Percentiles rank a stretch among this genome's conserved stretches.
phyloP scores from a whole-genome alignment of 2,329 filamentous ascomycete species.

The Epichloe baconii region DNA sequence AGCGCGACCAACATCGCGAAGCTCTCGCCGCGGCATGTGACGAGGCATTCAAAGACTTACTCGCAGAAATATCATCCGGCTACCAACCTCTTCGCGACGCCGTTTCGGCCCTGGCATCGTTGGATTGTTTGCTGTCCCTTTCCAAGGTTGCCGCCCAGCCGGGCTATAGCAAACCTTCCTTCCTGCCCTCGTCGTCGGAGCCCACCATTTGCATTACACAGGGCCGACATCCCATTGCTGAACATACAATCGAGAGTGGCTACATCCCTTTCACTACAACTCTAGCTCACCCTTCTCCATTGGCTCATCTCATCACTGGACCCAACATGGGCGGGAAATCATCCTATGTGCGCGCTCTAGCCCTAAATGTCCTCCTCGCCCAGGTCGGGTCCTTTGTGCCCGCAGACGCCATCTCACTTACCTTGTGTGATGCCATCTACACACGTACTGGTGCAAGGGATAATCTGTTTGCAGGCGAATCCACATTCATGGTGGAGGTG shows the following conservation, averaged over 20 bases:
- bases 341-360: constrained; percentile 88
- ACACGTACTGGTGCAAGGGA: constrained; percentile 94
- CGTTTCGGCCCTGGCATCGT: constrained; percentile 68
- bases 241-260: constrained; percentile 69
- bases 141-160: constrained; percentile 74
- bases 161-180: constrained; percentile 70
- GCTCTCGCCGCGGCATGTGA: constrained; percentile 86
- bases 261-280: constrained; percentile 87
- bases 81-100: constrained; percentile 86
- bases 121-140: constrained; percentile 83
- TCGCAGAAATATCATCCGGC: constrained; percentile 61
- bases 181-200: constrained; percentile 46
- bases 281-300: constrained; percentile 50
- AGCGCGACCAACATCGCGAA: constrained; percentile 91
- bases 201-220: constrained; percentile 48
- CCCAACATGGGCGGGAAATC: constrained; percentile 99
- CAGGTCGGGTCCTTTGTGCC: constrained; percentile 94
- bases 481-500: constrained; percentile 96
- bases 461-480: constrained; percentile 89
- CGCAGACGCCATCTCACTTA: constrained; percentile 58
- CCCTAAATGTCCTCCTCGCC: constrained; percentile 83
- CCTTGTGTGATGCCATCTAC: constrained; percentile 81
- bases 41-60: constrained; percentile 58
- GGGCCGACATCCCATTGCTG: constrained; percentile 90
- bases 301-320: constrained; percentile 81